phyloP scores from a whole-genome alignment of 2,329 filamentous ascomycete species.

The Penicillium occitanis region DNA sequence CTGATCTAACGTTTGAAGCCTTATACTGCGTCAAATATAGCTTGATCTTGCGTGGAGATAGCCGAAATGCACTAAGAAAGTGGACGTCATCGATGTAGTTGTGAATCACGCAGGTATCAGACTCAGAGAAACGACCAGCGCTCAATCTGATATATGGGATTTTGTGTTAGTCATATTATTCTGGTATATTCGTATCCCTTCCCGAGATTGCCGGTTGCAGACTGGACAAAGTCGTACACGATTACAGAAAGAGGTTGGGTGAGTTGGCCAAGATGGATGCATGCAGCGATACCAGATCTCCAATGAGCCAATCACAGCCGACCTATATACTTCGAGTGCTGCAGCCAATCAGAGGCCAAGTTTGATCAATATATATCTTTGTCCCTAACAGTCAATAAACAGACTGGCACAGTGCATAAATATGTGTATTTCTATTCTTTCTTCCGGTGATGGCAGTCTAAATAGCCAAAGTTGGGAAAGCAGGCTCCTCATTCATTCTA shows the following conservation, averaged over 20 bases:
- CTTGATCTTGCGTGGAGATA: neutral
- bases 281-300: conserved; percentile 1
- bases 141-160: neutral
- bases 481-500: neutral
- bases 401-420: neutral
- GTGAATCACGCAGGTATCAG: neutral
- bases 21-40: neutral
- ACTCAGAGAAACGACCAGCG: neutral
- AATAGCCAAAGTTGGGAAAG: neutral
- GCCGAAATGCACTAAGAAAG: neutral
- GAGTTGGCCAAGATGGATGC: conserved; percentile 3
- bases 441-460: neutral
- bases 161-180: neutral
- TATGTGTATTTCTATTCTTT: neutral
- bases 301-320: neutral
- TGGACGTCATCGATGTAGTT: neutral
- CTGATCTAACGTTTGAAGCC: neutral
- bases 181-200: neutral
- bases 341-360: conserved; percentile 1
- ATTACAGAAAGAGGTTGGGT: neutral
- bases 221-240: neutral
- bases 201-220: neutral
- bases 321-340: neutral
- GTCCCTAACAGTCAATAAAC: neutral
- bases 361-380: neutral